A percentile compares a stretch with the other conserved stretches of the same genome.
These are phyloP conservation scores for Geotrichum aggregatum DNA, from an alignment of 1,139 yeast genomes.

Conservation along the genomic window DNA sequence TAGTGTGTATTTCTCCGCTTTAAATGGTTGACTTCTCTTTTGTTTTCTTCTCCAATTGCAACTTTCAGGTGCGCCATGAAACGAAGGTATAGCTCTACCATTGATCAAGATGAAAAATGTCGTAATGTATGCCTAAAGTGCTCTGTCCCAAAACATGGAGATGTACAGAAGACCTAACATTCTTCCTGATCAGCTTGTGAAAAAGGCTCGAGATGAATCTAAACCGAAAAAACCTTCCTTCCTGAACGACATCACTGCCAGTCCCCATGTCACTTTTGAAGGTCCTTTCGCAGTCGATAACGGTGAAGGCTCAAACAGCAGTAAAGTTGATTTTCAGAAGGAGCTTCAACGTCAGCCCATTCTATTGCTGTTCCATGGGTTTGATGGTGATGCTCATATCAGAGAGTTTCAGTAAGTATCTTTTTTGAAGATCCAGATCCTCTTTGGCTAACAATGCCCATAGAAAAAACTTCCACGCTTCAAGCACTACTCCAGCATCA, in stretches of 20 bases:
- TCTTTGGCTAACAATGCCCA: background rate
- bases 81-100: constrained; percentile 2
- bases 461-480: background rate
- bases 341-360: constrained; percentile 2
- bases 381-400: constrained; percentile 12
- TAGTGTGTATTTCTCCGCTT: too few species aligned
- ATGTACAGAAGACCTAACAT: too few species aligned
- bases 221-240: background rate
- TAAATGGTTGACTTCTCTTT: background rate
- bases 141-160: too few species aligned
- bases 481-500: background rate
- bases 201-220: background rate
- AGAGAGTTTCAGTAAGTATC: constrained; percentile 17
- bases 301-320: background rate
- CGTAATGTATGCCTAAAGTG: background rate
- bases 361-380: constrained; percentile 14
- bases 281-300: background rate
- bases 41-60: background rate
- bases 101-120: background rate
- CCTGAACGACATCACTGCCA: background rate
- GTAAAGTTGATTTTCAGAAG: background rate
- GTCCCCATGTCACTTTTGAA: background rate
- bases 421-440: background rate
- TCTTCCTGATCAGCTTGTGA: background rate
- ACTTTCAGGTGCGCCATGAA: constrained; percentile 1